Evolutionary conservation across 1,139 yeast species (phyloP).

Genomic region (Candida sp.): DNA sequence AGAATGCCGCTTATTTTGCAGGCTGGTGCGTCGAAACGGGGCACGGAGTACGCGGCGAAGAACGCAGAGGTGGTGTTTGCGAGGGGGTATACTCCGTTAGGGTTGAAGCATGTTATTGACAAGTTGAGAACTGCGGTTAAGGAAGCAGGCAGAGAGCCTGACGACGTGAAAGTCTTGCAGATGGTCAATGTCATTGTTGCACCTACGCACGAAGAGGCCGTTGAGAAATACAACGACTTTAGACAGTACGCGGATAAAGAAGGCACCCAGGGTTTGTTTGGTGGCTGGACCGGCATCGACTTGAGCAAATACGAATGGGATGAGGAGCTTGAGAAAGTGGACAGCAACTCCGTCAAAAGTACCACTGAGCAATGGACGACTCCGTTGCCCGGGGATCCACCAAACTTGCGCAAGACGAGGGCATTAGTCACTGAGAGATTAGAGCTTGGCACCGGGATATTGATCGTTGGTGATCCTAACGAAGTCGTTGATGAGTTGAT

Average conservation of each 20-base stretch:
- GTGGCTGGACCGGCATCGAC: constrained; percentile 38
- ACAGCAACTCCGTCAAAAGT: constrained; percentile 25
- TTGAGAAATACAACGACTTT: constrained; percentile 26
- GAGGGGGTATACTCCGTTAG: constrained; percentile 26
- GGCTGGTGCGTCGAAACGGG: constrained; percentile 47
- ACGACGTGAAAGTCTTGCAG: constrained; percentile 30
- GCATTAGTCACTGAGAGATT: constrained; percentile 21
- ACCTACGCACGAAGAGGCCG: constrained; percentile 35
- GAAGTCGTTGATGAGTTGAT: constrained; percentile 27
- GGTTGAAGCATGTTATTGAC: constrained; percentile 24
- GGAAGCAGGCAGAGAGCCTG: constrained; percentile 29
- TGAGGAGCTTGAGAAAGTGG: constrained; percentile 27
- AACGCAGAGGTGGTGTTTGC: constrained; percentile 45
- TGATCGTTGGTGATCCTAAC: constrained; percentile 22
- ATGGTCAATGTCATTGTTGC: constrained; percentile 31
- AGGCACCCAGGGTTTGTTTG: constrained; percentile 35
- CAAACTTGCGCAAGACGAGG: constrained; percentile 23
- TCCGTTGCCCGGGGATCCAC: constrained; percentile 23
- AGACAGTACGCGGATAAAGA: constrained; percentile 30
- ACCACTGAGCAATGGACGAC: constrained; percentile 29
- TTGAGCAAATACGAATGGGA: constrained; percentile 27
- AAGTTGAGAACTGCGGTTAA: constrained; percentile 28
- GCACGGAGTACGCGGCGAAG: constrained; percentile 42
- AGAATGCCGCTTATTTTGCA: constrained; percentile 45
- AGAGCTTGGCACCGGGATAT: constrained; percentile 26